Percentiles rank a stretch among this genome's conserved stretches.
Evolutionary conservation across 1,284 basidiomycete genomes (phyloP).

Genomic region (Fomes fomentarius): DNA sequence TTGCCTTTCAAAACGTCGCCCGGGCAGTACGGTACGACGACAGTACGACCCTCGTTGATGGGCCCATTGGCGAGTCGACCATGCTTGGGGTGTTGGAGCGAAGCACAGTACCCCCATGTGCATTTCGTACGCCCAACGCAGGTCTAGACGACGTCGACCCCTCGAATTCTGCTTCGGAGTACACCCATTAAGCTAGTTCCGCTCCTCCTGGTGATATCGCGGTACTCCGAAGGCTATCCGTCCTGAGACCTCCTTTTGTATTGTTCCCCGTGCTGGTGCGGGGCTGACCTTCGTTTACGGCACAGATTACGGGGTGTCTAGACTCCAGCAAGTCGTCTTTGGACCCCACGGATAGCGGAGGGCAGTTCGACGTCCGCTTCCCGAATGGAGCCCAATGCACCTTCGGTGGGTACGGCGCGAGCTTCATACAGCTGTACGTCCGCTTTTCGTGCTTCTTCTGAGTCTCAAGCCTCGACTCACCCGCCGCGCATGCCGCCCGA

Average conservation of each 20-base stretch:
- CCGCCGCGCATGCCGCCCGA: background rate
- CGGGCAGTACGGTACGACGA: background rate
- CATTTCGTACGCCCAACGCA: background rate
- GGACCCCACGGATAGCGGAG: slow-evolving; percentile 43
- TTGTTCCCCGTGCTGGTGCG: background rate
- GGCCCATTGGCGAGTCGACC: background rate
- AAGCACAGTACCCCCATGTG: background rate
- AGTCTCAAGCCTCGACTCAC: slow-evolving; percentile 6
- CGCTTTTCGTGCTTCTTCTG: slow-evolving; percentile 3
- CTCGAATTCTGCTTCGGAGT: too few relatives aligned
- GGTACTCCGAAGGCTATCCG: background rate
- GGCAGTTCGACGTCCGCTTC: slow-evolving; percentile 53
- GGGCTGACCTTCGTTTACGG: slow-evolving; percentile 6
- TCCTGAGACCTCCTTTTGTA: background rate
- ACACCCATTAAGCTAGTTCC: background rate
- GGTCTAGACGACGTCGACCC: slow-evolving; percentile 1
- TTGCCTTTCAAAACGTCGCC: too few relatives aligned
- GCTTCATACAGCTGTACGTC: slow-evolving; percentile 54
- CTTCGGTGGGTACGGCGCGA: slow-evolving; percentile 52
- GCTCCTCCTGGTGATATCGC: background rate
- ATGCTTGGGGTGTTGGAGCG: slow-evolving; percentile 10
- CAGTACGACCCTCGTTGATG: background rate
- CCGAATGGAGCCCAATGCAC: slow-evolving; percentile 56
- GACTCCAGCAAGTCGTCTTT: slow-evolving; percentile 43
- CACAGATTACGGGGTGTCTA: slow-evolving; percentile 53